Percentiles rank a stretch among this genome's conserved stretches.
phyloP scores from a whole-genome alignment of 306 rosid species.

The Cajanus cajan region DNA sequence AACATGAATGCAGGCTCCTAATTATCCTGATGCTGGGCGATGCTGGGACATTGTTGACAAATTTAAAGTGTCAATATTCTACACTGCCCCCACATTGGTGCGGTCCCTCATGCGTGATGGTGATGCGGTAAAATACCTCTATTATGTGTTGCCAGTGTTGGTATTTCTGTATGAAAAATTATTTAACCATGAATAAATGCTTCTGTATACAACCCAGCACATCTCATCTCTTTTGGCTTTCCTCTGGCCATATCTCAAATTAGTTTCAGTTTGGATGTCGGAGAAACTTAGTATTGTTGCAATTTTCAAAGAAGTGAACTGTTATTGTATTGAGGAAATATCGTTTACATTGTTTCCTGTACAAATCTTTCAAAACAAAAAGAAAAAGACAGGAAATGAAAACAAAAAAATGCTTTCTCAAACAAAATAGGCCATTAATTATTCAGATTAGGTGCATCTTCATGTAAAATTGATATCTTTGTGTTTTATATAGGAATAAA shows the following conservation, averaged over 20 bases:
- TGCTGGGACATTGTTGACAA: conserved; percentile 99
- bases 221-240: conserved; percentile 3
- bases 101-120: conserved; percentile 99
- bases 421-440: background rate
- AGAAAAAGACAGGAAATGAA: background rate
- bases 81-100: conserved; percentile 98
- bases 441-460: background rate
- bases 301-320: background rate
- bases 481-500: background rate
- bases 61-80: conserved; percentile 84
- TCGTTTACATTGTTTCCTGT: background rate
- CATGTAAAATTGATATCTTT: conserved; percentile 3
- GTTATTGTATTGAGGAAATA: background rate
- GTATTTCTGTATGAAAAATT: background rate
- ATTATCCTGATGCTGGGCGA: conserved; percentile 92
- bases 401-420: background rate
- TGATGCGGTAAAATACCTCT: conserved; percentile 53
- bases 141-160: background rate
- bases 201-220: background rate
- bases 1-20: conserved; percentile 74
- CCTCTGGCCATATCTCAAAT: background rate
- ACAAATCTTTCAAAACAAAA: background rate
- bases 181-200: conserved; percentile 14
- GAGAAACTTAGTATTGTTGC: background rate
- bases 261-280: background rate